Evolutionary conservation across 129 eudicot genomes (phyloP).

Genomic region (Calendula officinalis): DNA sequence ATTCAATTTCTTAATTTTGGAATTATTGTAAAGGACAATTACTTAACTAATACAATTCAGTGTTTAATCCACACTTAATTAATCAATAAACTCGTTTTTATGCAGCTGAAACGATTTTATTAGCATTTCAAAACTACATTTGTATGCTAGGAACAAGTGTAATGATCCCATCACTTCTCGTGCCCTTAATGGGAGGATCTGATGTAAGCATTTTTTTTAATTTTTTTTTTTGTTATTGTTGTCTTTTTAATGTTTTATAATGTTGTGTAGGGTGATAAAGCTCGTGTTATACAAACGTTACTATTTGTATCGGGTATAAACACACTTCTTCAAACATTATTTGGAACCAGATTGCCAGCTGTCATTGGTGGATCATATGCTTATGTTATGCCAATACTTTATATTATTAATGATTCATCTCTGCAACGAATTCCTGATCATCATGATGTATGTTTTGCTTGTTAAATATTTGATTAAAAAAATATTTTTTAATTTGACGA

Average conservation of each 20-base stretch:
- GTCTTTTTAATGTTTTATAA: background rate
- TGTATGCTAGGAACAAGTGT: conserved; percentile 86
- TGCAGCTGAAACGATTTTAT: conserved; percentile 93
- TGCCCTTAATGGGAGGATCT: conserved; percentile 91
- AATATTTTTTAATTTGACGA: background rate
- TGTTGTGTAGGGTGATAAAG: conserved; percentile 79
- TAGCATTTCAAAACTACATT: conserved; percentile 96
- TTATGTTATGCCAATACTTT: conserved; percentile 78
- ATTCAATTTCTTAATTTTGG: conserved; percentile 11
- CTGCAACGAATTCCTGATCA: conserved; percentile 60
- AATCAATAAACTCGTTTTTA: background rate
- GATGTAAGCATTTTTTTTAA: conserved; percentile 57
- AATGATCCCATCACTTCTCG: conserved; percentile 87
- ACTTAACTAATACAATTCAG: background rate
- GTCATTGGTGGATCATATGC: conserved; percentile 97
- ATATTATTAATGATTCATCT: conserved; percentile 79
- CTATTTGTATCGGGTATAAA: conserved; percentile 90
- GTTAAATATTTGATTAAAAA: background rate
- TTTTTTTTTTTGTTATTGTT: conserved; percentile 8
- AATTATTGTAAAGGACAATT: conserved; percentile 23
- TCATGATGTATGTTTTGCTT: conserved; percentile 60
- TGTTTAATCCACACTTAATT: conserved; percentile 21
- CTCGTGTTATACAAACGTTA: conserved; percentile 86
- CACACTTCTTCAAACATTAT: conserved; percentile 89
- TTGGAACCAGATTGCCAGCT: conserved; percentile 94